phyloP scores from a whole-genome alignment of 306 rosid genomes.

The Purshia tridentata region DNA sequence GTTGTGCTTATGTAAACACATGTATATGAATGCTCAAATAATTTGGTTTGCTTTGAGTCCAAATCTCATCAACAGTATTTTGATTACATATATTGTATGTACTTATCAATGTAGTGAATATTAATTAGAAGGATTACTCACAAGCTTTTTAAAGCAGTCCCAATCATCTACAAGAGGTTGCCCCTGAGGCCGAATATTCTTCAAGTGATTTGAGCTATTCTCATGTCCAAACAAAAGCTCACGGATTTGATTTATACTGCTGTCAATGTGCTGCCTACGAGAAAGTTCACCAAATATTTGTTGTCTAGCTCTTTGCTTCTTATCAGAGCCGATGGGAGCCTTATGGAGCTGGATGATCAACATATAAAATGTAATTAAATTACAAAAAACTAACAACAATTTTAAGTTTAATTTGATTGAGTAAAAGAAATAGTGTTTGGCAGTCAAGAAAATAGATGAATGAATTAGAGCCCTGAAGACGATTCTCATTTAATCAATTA shows the following conservation, averaged over 20 bases:
- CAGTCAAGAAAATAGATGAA: no score
- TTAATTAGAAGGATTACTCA: slow-evolving; percentile 21
- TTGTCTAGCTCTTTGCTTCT: slow-evolving; percentile 38
- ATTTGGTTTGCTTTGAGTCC: no score
- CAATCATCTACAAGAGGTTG: slow-evolving; percentile 62
- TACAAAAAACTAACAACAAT: no score
- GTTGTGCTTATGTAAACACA: not conserved
- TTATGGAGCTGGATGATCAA: slow-evolving; percentile 29
- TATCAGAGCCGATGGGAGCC: slow-evolving; percentile 35
- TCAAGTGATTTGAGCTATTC: slow-evolving; percentile 13
- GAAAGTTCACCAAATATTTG: slow-evolving; percentile 30
- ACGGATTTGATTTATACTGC: slow-evolving; percentile 29
- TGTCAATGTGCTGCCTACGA: slow-evolving; percentile 37
- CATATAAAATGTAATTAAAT: not conserved
- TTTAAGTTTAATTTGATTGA: no score
- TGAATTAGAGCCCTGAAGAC: no score
- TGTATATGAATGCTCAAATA: no score
- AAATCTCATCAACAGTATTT: no score
- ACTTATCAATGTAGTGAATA: no score
- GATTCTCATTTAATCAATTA: no score
- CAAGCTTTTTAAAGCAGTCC: slow-evolving; percentile 49
- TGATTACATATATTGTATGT: no score
- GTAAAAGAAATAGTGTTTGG: no score
- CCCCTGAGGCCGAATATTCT: slow-evolving; percentile 34
- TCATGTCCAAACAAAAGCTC: slow-evolving; percentile 38